Evolutionary conservation across 1,284 basidiomycete species (phyloP).

Genomic region (Termitomyces sp.): DNA sequence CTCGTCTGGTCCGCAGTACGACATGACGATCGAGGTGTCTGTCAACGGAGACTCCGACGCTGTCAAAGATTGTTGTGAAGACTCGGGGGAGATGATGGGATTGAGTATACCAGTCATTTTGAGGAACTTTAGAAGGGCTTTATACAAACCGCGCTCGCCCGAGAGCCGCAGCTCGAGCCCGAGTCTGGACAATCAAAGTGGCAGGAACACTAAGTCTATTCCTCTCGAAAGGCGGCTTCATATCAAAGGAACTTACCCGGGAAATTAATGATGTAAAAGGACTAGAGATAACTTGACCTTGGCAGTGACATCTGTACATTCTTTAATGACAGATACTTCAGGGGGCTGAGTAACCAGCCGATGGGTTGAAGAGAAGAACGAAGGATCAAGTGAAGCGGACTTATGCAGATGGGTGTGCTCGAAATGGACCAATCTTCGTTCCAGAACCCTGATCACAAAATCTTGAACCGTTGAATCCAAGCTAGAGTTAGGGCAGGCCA

Average conservation of each 20-base stretch:
- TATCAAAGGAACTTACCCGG: neutral
- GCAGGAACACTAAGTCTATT: too few relatives aligned
- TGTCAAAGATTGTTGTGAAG: neutral
- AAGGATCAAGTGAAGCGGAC: neutral
- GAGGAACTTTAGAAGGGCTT: neutral
- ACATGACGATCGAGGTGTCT: neutral
- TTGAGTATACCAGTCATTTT: neutral
- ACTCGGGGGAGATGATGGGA: neutral
- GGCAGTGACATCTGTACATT: neutral
- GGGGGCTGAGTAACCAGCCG: neutral
- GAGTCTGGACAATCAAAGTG: neutral
- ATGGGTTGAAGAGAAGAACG: neutral
- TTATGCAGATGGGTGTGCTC: neutral
- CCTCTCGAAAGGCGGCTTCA: neutral
- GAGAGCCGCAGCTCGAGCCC: too few relatives aligned
- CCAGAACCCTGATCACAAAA: neutral
- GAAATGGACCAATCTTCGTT: neutral
- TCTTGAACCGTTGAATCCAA: neutral
- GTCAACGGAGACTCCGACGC: neutral
- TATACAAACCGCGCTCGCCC: neutral
- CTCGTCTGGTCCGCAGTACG: neutral
- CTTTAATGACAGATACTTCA: neutral
- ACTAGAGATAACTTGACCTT: neutral
- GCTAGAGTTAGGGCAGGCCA: neutral
- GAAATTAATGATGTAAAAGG: neutral